Base-by-base conservation (phyloP, 352 stramenopile species). In the Phytophthora sojae region DNA sequence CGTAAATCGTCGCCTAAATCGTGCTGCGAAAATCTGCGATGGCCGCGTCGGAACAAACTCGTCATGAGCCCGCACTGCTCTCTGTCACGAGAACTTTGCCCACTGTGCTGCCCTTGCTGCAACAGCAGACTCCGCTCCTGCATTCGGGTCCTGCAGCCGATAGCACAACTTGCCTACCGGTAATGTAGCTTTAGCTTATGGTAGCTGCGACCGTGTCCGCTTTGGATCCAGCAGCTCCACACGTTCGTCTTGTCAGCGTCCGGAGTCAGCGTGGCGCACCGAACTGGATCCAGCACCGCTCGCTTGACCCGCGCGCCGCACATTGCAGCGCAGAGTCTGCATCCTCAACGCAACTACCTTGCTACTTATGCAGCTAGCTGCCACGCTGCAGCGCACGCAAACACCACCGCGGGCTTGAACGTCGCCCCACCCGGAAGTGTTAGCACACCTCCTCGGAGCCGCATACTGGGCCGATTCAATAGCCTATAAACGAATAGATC, bases 1-100 rank as follows among this genome's bases (percentile, higher is more conserved):
- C 49, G 57, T 61, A 67, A 67, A 67, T 66, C 45, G 66, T 54
- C 25, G 42, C 11, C 59, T 71, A 71, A 57, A 67, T 71, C 64
- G n/a, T 30, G 56, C 50, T 69, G 54, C 52, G 59, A 69, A 58
- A 68, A 73, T 60, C 64, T 73, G 65, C 65, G 54, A 63, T 68
- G 57, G 37, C 35, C 39, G 45, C 29, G 61, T 69, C 62, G 67
- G 68, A 75, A 71, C 49, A 71, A 69, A 19, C 59, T 63, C 39
- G 57, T 67, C 57, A 67, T 67, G 64, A 67, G 64, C 35, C n/a
- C 26, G 58, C 42, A 54, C 32, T 39, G 59, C 66, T 73, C 65
- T 73, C 50, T 71, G 51, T 60, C 65, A 67, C 65, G 23, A 55
- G 45, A 64, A 61, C 30, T 49, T 57, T 55, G 19, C 49, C 25